phyloP scores from a whole-genome alignment of 306 rosid genomes.

The Abrus precatorius region DNA sequence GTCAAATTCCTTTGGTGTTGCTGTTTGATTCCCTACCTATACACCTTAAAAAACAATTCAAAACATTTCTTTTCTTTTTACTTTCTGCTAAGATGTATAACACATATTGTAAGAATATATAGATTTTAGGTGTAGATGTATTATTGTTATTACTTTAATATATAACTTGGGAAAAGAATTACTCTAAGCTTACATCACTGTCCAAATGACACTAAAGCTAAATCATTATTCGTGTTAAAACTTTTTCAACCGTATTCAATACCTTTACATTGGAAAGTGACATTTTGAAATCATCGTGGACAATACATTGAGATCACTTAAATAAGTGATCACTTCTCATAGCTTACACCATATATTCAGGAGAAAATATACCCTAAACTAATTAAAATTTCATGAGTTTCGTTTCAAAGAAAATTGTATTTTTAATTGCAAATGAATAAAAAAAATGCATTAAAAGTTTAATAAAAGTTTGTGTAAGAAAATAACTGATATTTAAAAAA shows the following conservation, averaged over 20 bases:
- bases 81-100: neutral
- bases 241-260: neutral
- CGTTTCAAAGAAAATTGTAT: too few species aligned
- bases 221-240: constrained; percentile 10
- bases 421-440: too few species aligned
- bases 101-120: neutral
- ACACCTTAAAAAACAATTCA: too few species aligned
- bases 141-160: neutral
- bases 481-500: too few species aligned
- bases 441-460: too few species aligned
- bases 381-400: too few species aligned
- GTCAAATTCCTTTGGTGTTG: neutral
- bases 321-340: too few species aligned
- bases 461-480: too few species aligned
- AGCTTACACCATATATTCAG: too few species aligned
- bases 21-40: too few species aligned
- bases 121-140: neutral
- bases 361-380: too few species aligned
- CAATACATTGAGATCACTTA: neutral
- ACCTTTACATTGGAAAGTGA: constrained; percentile 36
- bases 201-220: constrained; percentile 1
- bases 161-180: neutral
- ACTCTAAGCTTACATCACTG: constrained; percentile 4
- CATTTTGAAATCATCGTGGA: constrained; percentile 3
- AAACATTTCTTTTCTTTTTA: neutral